Percentiles rank a stretch among this genome's conserved stretches.
Evolutionary conservation across 2,329 filamentous ascomycete species (phyloP).

Genomic region (Fusarium sp.): DNA sequence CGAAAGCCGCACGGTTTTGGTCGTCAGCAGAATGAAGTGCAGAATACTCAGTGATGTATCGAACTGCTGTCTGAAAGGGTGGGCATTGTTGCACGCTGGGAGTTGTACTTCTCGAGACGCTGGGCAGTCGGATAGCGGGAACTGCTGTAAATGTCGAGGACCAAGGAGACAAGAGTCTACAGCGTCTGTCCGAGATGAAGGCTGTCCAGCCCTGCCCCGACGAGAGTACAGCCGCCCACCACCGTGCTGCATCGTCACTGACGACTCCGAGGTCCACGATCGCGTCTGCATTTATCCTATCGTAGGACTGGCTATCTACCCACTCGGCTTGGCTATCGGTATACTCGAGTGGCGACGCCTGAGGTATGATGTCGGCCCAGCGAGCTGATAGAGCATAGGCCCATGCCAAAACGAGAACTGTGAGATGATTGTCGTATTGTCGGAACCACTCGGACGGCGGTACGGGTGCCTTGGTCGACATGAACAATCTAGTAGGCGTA

Average conservation of each 20-base stretch:
- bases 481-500: not conserved
- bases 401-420: constrained; percentile 4
- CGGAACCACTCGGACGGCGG: not conserved
- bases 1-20: not conserved
- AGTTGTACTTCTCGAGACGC: not conserved
- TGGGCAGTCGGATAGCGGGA: not conserved
- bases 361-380: not conserved
- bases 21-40: not conserved
- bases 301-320: not conserved
- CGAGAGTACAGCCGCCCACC: constrained; percentile 10
- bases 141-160: not conserved
- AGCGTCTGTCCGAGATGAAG: not conserved
- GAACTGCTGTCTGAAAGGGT: not conserved
- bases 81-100: not conserved
- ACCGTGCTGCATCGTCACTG: not conserved
- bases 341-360: not conserved
- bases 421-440: constrained; percentile 4
- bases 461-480: not conserved
- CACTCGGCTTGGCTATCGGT: not conserved
- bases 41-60: constrained; percentile 1
- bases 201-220: constrained; percentile 2
- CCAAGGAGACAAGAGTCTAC: constrained; percentile 6
- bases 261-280: not conserved
- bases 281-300: not conserved
- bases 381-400: constrained; percentile 8